Percentiles rank a stretch among this genome's conserved stretches.
Conservation (phyloP, 225 moss, liverwort and hornwort genomes). For the Pseudoscleropodium purum region DNA sequence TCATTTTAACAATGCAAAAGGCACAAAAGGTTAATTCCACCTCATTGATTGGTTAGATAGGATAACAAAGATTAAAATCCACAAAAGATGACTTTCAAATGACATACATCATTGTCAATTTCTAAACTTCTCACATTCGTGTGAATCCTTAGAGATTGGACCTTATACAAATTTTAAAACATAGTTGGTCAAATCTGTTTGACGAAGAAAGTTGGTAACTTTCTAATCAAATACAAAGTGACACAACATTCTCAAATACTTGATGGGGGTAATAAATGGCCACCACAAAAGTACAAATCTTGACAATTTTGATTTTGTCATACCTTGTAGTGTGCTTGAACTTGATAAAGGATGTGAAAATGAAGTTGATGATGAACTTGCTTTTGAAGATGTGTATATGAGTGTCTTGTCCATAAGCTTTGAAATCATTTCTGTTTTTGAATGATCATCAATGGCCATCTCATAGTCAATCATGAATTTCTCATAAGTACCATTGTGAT, state of each 20-base stretch:
- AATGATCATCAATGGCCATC: accelerated
- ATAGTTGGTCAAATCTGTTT: neutral
- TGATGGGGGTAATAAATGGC: accelerated
- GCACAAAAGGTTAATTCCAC: too few relatives aligned
- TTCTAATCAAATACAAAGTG: accelerated
- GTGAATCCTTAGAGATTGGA: neutral
- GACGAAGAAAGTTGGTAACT: neutral
- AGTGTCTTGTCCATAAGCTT: neutral
- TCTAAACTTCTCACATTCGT: neutral
- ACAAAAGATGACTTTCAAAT: too few relatives aligned
- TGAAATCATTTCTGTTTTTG: neutral
- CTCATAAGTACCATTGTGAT: accelerated
- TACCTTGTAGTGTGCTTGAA: neutral
- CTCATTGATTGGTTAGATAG: too few relatives aligned
- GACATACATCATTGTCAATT: too few relatives aligned
- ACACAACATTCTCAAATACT: too few relatives aligned
- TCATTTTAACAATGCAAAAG: too few relatives aligned
- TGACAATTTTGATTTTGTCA: neutral
- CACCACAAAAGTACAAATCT: neutral
- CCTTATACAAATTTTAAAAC: neutral
- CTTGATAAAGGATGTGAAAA: too few relatives aligned
- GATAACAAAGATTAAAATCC: too few relatives aligned
- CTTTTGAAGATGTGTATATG: accelerated
- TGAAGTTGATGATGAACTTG: too few relatives aligned
- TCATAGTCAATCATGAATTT: neutral